Conservation (phyloP, 2,329 filamentous ascomycete species). For the Talaromyces piceae region DNA sequence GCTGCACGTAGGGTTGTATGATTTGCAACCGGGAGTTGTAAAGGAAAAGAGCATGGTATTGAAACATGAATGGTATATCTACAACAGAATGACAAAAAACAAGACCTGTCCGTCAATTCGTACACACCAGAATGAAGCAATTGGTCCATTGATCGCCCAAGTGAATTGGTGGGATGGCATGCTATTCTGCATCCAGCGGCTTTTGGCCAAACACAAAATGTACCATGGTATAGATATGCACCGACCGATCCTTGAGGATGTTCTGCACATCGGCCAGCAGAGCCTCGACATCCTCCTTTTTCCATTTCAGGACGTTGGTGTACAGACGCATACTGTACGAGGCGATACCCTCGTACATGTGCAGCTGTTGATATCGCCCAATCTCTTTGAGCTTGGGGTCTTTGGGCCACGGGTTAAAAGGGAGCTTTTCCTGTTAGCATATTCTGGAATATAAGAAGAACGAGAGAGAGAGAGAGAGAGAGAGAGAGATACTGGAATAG, state of each 20-base stretch:
- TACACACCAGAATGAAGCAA: too few relatives aligned
- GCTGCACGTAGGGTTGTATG: too few relatives aligned
- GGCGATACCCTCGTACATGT: slow-evolving; percentile 18
- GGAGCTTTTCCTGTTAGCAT: slow-evolving; percentile 7
- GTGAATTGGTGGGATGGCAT: too few relatives aligned
- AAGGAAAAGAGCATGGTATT: background rate
- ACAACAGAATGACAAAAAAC: background rate
- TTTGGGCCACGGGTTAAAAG: slow-evolving; percentile 28
- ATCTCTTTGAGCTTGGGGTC: slow-evolving; percentile 44
- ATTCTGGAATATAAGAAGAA: background rate
- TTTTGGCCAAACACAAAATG: slow-evolving; percentile 14
- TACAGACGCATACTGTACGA: slow-evolving; percentile 21
- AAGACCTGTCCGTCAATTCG: too few relatives aligned
- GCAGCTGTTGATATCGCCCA: slow-evolving; percentile 24
- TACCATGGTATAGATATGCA: slow-evolving; percentile 23
- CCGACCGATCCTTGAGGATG: slow-evolving; percentile 23
- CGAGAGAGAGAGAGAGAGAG: background rate
- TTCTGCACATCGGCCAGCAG: slow-evolving; percentile 25
- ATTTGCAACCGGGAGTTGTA: too few relatives aligned
- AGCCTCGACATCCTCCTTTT: slow-evolving; percentile 23
- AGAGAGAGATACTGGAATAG: slow-evolving; percentile 15
- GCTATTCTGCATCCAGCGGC: background rate
- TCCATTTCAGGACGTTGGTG: slow-evolving; percentile 23
- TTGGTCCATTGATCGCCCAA: too few relatives aligned
- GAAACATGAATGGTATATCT: background rate